Evolutionary conservation across 192 early-diverging fungal species (phyloP).

Genomic region (Martensiomyces pterosporus): DNA sequence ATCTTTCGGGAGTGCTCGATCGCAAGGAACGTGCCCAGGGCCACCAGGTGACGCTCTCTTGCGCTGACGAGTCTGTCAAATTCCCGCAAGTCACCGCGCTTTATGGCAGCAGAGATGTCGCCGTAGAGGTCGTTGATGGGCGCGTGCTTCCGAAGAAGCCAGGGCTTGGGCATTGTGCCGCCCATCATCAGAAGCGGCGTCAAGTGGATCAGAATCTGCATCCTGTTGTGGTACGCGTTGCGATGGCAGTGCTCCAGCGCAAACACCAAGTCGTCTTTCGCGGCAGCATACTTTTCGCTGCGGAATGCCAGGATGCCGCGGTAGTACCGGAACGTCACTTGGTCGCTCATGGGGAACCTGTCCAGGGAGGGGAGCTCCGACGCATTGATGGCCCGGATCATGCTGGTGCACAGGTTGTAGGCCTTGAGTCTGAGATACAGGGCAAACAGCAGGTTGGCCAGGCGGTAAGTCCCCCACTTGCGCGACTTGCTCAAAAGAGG

Average conservation of each 20-base stretch:
- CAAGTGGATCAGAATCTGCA: slow-evolving; percentile 76
- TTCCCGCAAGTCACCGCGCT: slow-evolving; percentile 62
- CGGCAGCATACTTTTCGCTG: slow-evolving; percentile 72
- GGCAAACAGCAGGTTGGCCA: slow-evolving; percentile 80
- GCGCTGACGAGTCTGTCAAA: slow-evolving; percentile 67
- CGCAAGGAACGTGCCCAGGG: slow-evolving; percentile 72
- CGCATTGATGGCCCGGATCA: slow-evolving; percentile 66
- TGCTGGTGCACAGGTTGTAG: slow-evolving; percentile 78
- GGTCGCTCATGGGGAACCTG: slow-evolving; percentile 79
- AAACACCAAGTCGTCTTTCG: slow-evolving; percentile 47
- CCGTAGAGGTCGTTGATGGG: slow-evolving; percentile 58
- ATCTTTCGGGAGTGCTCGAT: slow-evolving; percentile 74
- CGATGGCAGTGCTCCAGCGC: slow-evolving; percentile 45
- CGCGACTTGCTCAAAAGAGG: slow-evolving; percentile 52
- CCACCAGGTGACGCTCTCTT: slow-evolving; percentile 58
- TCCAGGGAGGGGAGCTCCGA: slow-evolving; percentile 72
- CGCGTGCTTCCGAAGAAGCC: slow-evolving; percentile 61
- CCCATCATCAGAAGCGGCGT: slow-evolving; percentile 73
- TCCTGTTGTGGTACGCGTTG: slow-evolving; percentile 43
- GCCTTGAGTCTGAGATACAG: slow-evolving; percentile 77
- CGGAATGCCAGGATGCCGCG: slow-evolving; percentile 82
- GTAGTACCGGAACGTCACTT: slow-evolving; percentile 84
- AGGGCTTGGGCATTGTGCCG: slow-evolving; percentile 63
- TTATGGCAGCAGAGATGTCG: slow-evolving; percentile 62
- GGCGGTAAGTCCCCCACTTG: slow-evolving; percentile 91